Base-by-base conservation (phyloP, 768 basidiomycete species). In the Tulasnella sp. region DNA sequence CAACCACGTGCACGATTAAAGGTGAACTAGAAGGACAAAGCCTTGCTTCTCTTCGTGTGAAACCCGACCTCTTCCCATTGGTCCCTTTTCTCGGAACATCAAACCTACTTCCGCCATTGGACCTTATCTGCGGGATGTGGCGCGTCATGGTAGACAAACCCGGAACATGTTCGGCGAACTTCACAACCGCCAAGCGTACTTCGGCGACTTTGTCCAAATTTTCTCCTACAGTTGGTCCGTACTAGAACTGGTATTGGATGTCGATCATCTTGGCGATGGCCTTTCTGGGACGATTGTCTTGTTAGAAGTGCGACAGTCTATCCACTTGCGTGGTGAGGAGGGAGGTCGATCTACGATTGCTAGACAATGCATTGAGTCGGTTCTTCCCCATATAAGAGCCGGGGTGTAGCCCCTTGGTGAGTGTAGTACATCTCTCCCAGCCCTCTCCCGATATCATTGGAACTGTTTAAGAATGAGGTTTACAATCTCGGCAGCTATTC, bases 401-500 rank as follows among this genome's bases (percentile, higher is more conserved):
- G 7, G 12, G 27, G 24, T 46, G 46, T 14, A 16, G 7, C 5
- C 3, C 3, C 58, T n/a, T 6, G 21, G 24, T 31, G 24, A 62
- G 58, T 6, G 58, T 3, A 10, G 58, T 31, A 62, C 84, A 83
- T 62, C 82, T 84, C 62, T 62, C 39, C 3, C 14, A 12, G 18
- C 24, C 21, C 7, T 62, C 58, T 62, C 82, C 84, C 56, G 78
- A 77, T 31, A 82, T 82, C 71, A 7, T 34, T 24, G 27, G 31
- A 71, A 71, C 5, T 2, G 3, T 8, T 38, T 16, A 3, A 38
- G 3, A 44, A 73, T 73, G 72, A 73, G 21, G 72, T n/a, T 73
- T 36, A 9, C 31, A 2, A 39, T 38, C 72, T 24, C 4, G 3
- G 27, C 34, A 2, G 76, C 34, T 8, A 48, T 77, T 24, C n/a